Percentiles rank a stretch among this genome's conserved stretches.
Evolutionary conservation across 1,284 basidiomycete genomes (phyloP).

Genomic region (Mycosarcoma mackinlayi): DNA sequence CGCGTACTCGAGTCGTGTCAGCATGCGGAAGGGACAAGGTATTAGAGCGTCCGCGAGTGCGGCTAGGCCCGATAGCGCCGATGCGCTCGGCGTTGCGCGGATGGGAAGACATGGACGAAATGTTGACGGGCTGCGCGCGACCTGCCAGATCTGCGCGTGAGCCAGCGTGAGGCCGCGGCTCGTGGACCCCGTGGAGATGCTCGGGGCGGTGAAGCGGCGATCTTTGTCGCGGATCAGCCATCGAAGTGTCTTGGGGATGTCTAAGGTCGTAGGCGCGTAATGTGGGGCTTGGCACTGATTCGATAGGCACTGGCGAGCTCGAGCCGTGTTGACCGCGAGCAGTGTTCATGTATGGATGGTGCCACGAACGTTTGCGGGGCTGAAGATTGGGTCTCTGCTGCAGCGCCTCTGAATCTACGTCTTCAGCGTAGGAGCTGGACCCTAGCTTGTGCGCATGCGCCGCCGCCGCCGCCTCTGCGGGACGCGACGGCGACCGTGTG

Average conservation of each 20-base stretch:
- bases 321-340: conserved; percentile 15
- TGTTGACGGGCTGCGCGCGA: conserved; percentile 30
- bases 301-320: conserved; percentile 22
- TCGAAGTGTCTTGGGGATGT: not conserved
- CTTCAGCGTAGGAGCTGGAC: not conserved
- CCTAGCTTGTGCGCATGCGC: not conserved
- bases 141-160: conserved; percentile 12
- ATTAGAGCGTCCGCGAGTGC: conserved; percentile 45
- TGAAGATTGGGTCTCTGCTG: conserved; percentile 38
- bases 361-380: conserved; percentile 42
- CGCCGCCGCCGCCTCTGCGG: no score
- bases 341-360: conserved; percentile 39
- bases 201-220: conserved; percentile 28
- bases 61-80: conserved; percentile 34
- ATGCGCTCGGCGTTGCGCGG: conserved; percentile 20
- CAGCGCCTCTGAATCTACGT: conserved; percentile 4
- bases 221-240: conserved; percentile 6
- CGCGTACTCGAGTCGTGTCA: conserved; percentile 17
- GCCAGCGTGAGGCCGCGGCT: conserved; percentile 12
- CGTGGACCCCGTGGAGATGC: conserved; percentile 12
- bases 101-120: conserved; percentile 17
- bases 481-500: conserved; percentile 12
- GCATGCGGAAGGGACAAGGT: conserved; percentile 41
- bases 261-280: conserved; percentile 17
- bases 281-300: conserved; percentile 7